These are phyloP conservation scores for Tetrapisispora fleetii DNA, from an alignment of 805 yeast genomes.

Conservation along the genomic window DNA sequence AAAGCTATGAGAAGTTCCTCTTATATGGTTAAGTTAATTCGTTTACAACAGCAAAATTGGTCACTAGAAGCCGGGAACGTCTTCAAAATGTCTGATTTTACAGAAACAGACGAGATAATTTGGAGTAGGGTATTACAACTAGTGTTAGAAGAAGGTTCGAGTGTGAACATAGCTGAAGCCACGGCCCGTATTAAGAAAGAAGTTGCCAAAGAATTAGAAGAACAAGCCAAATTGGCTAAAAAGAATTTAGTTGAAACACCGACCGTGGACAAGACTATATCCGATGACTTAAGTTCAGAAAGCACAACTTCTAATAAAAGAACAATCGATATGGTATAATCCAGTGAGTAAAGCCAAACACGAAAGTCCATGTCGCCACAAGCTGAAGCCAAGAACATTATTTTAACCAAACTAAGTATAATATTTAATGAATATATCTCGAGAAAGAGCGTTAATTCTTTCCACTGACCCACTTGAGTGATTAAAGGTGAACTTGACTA, in stretches of 20 bases:
- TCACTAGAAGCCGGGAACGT: conserved; percentile 56
- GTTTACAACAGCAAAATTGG: conserved; percentile 81
- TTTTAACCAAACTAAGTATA: too few relatives aligned
- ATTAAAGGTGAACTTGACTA: too few relatives aligned
- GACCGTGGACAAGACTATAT: neutral
- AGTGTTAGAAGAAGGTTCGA: conserved; percentile 42
- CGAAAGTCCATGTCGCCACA: too few relatives aligned
- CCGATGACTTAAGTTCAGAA: neutral
- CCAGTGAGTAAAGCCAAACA: neutral
- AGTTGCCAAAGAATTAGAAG: conserved; percentile 2
- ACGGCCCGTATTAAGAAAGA: conserved; percentile 3
- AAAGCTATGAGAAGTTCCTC: conserved; percentile 71
- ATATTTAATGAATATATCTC: too few relatives aligned
- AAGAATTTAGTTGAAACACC: neutral
- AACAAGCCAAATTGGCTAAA: neutral
- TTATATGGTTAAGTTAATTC: conserved; percentile 74
- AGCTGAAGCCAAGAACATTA: too few relatives aligned
- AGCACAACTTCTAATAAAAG: conserved; percentile 6
- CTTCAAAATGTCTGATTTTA: conserved; percentile 58
- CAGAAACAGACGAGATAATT: conserved; percentile 43
- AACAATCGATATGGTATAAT: conserved; percentile 8
- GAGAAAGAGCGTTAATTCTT: too few relatives aligned
- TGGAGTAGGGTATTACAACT: conserved; percentile 61
- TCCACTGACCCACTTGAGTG: too few relatives aligned
- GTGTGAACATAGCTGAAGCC: conserved; percentile 33